Base-by-base conservation (phyloP, 352 stramenopile genomes). In the Pythium aphanidermatum region DNA sequence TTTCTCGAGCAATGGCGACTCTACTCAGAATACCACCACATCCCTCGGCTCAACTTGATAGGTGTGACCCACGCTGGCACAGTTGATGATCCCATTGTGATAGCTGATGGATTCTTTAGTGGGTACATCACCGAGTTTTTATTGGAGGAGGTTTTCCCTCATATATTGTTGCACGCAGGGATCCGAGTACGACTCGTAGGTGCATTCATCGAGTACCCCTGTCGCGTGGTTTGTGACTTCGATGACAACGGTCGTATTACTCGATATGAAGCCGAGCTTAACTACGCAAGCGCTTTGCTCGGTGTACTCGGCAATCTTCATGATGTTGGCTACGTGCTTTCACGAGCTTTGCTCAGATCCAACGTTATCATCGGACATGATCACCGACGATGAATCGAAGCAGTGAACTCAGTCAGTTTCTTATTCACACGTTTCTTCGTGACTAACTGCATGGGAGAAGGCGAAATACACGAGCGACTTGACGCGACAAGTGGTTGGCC, bases 201-300 rank as follows among this genome's bases (percentile, higher is more conserved):
- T 9, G 35, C 51, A 6, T 29, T 38, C 44, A 61, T 65, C 37
- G 45, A 39, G 25, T 65, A 65, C n/a, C 51, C 57, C 13, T 53
- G 51, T 30, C 24, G 27, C 23, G 24, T 60, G 8, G 44, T 54
- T 28, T 57, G 56, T 19, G 29, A 58, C 21, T 48, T 65, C 41
- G 47, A n/a, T 21, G 26, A 31, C 3, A 35, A 30, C 2, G 46
- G 44, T 2, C 32, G 35, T 7, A 57, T 65, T 27, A 54, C 30
- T 10, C 31, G 31, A 12, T 58, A 54, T 26, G 46, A 65, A n/a
- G 25, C 34, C 0, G 57, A 59, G 4, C 23, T 65, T 5, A 46
- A 65, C 41, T 65, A 58, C 46, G 41, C 61, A 11, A 3, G 23
- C 7, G 39, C 51, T 3, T 34, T 65, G 3, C 37, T 24, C 20